Evolutionary conservation across 768 basidiomycete species (phyloP).

Genomic region (Sarcomyxa edulis): DNA sequence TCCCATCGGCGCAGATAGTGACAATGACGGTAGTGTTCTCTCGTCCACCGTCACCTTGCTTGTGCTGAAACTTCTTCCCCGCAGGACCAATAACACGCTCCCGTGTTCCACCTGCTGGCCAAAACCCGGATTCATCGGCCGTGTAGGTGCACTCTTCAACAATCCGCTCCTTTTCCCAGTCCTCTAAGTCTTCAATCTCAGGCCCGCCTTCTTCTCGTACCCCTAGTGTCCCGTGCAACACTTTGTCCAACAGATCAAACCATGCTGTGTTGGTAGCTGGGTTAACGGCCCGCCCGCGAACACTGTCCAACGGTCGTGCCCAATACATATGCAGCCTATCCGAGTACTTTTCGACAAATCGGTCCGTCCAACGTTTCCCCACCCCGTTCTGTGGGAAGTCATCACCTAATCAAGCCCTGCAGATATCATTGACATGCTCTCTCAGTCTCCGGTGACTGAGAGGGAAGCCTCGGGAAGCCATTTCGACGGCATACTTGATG

Average conservation of each 20-base stretch:
- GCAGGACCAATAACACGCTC: constrained; percentile 24
- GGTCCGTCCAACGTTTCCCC: constrained; percentile 29
- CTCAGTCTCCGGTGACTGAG: constrained; percentile 24
- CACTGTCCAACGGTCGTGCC: constrained; percentile 25
- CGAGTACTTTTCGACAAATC: constrained; percentile 23
- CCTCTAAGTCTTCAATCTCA: constrained; percentile 2
- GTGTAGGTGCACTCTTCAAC: constrained; percentile 24
- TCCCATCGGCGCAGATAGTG: constrained; percentile 35
- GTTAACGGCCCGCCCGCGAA: constrained; percentile 30
- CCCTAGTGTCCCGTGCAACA: constrained; percentile 9
- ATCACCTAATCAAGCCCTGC: constrained; percentile 18
- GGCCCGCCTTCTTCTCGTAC: not conserved
- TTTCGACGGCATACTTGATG: constrained; percentile 19
- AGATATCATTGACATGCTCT: constrained; percentile 27
- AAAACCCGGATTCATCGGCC: constrained; percentile 29
- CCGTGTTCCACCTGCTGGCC: constrained; percentile 12
- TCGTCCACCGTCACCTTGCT: constrained; percentile 19
- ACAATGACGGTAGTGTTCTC: constrained; percentile 31
- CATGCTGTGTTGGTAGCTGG: constrained; percentile 24
- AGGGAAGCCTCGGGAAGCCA: constrained; percentile 28
- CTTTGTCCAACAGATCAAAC: constrained; percentile 25
- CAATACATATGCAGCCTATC: constrained; percentile 22
- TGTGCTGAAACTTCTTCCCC: constrained; percentile 20
- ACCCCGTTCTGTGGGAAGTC: constrained; percentile 24
- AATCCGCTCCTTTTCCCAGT: constrained; percentile 12